Evolutionary conservation across 2,329 filamentous ascomycete genomes (phyloP), one percentile per base, ranked within the genome.

Genomic region (Spiromastix sp.): DNA sequence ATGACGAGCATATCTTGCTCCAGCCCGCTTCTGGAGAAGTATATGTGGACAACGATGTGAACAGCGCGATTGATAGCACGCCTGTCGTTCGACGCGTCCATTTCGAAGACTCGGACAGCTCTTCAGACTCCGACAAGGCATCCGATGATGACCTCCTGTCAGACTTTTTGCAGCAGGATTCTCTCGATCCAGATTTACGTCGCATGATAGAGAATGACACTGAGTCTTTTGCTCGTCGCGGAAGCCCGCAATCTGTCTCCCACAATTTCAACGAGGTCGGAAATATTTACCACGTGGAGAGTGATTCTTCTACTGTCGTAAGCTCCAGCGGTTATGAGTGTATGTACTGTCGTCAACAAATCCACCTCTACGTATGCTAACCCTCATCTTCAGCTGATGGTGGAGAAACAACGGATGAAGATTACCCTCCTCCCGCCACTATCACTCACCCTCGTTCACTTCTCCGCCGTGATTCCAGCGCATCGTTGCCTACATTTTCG

Each of bases 151-250:
- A 85, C 43, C 85, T 85, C 42, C 80, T 82, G 1, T 77, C 86
- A 52, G 77, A 89, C 40, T 89, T 89, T 55, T 68, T 87, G 38
- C 76, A 81, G 32, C 81, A 86, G 57, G 80, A 76, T 50, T 70
- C 74, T 11, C 67, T 89, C 4, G 81, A 85, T 47, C 79, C 81
- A 4, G 70, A 71, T 34, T 77, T 89, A 50, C 79, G 81, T 43
- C 72, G 74, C 27, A 77, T 84, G 60, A 80, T 87, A 44, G 81
- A 86, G 52, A 70, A 73, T 43, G 77, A 84, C 43, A 62, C 64
- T 28, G 51, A 59, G n/a, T 21, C 34, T 3, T 20, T 22, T 11
- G 36, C 30, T 26, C 30, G 27, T 16, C 13, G 29, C 9, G 39
- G 34, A 9, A 37, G 8, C 15, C 32, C 21, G 15, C 29, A 41